Conservation (phyloP, 257 asterid species). For the Henckelia pumila region DNA sequence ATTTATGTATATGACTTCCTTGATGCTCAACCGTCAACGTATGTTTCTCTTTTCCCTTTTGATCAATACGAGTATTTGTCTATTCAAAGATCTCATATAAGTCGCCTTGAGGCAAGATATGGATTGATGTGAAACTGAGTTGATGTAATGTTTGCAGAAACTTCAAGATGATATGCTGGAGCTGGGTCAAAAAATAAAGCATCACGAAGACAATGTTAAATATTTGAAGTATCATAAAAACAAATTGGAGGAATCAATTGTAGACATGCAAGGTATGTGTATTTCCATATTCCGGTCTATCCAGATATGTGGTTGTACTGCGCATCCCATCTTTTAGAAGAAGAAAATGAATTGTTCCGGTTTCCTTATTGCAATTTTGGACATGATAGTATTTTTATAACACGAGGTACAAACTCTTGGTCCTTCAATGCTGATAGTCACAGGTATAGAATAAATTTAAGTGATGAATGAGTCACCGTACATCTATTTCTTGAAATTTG, state of each 20-base stretch:
- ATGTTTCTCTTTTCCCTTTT: neutral
- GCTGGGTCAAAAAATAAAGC: slow-evolving; percentile 52
- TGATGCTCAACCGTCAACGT: neutral
- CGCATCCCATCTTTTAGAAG: neutral
- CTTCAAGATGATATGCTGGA: slow-evolving; percentile 21
- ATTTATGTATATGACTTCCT: neutral
- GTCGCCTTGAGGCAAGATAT: neutral
- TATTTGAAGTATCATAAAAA: slow-evolving; percentile 43
- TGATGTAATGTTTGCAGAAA: neutral
- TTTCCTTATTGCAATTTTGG: neutral
- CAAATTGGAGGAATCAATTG: slow-evolving; percentile 48
- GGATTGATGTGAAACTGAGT: neutral
- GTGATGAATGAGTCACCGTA: neutral
- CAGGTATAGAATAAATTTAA: neutral
- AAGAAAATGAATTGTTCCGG: neutral
- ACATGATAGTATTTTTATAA: neutral
- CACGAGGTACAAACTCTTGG: neutral
- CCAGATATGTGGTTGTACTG: neutral
- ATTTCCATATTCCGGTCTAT: neutral
- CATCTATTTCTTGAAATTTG: slow-evolving; percentile 19
- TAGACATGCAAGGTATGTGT: slow-evolving; percentile 52
- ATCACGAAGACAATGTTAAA: slow-evolving; percentile 46
- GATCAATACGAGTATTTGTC: neutral
- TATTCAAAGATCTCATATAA: too few relatives aligned
- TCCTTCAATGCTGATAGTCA: slow-evolving; percentile 2